These are phyloP conservation scores for Yarrowia sp. DNA, from an alignment of 805 yeast genomes.

Conservation along the genomic window DNA sequence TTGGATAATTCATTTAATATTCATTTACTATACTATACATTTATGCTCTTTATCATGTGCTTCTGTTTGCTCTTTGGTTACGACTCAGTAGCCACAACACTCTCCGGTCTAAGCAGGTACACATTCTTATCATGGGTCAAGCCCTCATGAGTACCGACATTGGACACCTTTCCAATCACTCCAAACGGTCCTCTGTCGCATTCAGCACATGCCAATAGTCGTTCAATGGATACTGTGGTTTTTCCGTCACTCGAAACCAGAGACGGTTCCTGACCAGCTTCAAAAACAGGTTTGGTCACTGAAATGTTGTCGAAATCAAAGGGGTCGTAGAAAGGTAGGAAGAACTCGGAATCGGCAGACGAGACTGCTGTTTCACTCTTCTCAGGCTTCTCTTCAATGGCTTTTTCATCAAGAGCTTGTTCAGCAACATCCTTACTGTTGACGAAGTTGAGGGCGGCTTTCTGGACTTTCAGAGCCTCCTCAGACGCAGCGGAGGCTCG, in stretches of 20 bases:
- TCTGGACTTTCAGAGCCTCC: slow-evolving; percentile 12
- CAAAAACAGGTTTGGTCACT: slow-evolving; percentile 22
- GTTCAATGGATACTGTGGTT: slow-evolving; percentile 16
- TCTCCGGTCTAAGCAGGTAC: slow-evolving; percentile 12
- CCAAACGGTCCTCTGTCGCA: slow-evolving; percentile 25
- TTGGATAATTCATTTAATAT: neutral
- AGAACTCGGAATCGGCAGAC: neutral
- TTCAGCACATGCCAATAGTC: slow-evolving; percentile 23
- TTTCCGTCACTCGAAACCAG: neutral
- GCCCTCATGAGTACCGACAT: neutral
- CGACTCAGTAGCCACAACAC: neutral
- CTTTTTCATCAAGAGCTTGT: neutral
- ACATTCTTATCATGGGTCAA: slow-evolving; percentile 18
- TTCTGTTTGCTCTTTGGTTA: too few species aligned
- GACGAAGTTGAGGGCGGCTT: slow-evolving; percentile 20
- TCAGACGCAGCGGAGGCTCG: slow-evolving; percentile 11
- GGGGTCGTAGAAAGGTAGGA: slow-evolving; percentile 21
- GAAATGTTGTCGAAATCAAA: slow-evolving; percentile 24
- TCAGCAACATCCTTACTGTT: neutral
- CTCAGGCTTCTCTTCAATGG: neutral
- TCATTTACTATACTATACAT: neutral
- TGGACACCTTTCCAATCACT: slow-evolving; percentile 15
- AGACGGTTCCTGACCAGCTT: neutral
- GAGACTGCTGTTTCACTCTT: neutral
- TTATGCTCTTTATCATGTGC: neutral